A percentile compares a stretch with the other conserved stretches of the same genome.
Conservation (phyloP, 2,329 filamentous ascomycete species). For the Xylariales sp. region DNA sequence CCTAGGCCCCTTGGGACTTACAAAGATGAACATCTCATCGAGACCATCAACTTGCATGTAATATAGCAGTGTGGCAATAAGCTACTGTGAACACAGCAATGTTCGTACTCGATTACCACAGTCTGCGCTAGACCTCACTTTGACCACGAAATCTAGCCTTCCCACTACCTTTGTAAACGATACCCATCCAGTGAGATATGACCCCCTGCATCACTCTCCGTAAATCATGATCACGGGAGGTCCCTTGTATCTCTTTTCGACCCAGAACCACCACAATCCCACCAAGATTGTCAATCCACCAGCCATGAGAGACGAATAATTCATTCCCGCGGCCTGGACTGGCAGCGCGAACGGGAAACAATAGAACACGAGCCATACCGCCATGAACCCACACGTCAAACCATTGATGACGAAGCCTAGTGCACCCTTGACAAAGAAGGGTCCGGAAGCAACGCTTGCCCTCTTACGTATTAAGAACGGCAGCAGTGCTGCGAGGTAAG, state of each 20-base stretch:
- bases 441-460: constrained; percentile 45
- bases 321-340: constrained; percentile 44
- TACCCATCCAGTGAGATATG: background rate
- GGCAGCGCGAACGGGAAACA: constrained; percentile 51
- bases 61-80: background rate
- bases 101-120: too few species aligned
- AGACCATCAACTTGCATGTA: background rate
- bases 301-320: constrained; percentile 44
- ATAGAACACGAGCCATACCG: constrained; percentile 58
- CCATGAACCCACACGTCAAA: constrained; percentile 51
- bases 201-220: background rate
- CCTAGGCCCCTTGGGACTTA: too few species aligned
- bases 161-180: background rate
- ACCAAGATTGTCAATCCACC: constrained; percentile 36
- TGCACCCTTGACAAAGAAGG: constrained; percentile 48
- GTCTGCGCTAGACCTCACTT: too few species aligned
- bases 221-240: background rate
- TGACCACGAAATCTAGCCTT: background rate
- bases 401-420: constrained; percentile 47
- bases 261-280: constrained; percentile 34
- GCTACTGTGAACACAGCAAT: background rate
- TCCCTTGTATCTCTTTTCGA: background rate
- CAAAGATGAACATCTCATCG: too few species aligned
- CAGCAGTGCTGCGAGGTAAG: constrained; percentile 60
- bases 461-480: constrained; percentile 45